A percentile compares a stretch with the other conserved stretches of the same genome.
Evolutionary conservation across 2,329 filamentous ascomycete species (phyloP).

Genomic region (Penicillium sp.): DNA sequence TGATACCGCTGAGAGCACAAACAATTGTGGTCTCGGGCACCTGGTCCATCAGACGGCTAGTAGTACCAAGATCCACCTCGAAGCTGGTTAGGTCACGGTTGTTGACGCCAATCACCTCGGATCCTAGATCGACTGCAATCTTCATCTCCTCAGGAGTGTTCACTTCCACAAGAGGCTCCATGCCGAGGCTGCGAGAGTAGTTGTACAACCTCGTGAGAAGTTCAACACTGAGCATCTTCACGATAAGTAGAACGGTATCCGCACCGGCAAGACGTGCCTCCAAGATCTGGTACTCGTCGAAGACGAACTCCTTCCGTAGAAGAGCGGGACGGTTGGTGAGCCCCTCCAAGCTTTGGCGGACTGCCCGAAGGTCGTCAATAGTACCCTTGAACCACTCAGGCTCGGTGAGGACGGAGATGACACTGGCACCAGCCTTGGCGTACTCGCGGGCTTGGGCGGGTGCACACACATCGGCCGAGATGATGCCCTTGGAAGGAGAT

Average conservation of each 20-base stretch:
- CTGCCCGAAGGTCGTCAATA: constrained; percentile 87
- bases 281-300: constrained; percentile 97
- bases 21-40: constrained; percentile 86
- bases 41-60: constrained; percentile 83
- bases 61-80: constrained; percentile 93
- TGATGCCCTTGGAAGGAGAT: constrained; percentile 94
- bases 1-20: constrained; percentile 93
- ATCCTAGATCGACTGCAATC: constrained; percentile 80
- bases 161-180: constrained; percentile 97
- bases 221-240: constrained; percentile 90
- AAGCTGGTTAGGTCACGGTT: constrained; percentile 97
- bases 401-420: constrained; percentile 98
- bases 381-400: constrained; percentile 99
- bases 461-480: constrained; percentile 84
- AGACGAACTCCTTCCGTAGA: constrained; percentile 94
- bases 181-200: constrained; percentile 87
- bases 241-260: constrained; percentile 92
- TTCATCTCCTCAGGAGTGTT: constrained; percentile 94
- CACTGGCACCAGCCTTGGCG: constrained; percentile 90
- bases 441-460: constrained; percentile 90
- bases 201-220: constrained; percentile 79
- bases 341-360: constrained; percentile 84
- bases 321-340: constrained; percentile 93
- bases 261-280: constrained; percentile 92
- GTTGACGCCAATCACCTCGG: constrained; percentile 95